Evolutionary conservation across 2,329 filamentous ascomycete genomes (phyloP).

Genomic region (Pseudonectria foliicola): DNA sequence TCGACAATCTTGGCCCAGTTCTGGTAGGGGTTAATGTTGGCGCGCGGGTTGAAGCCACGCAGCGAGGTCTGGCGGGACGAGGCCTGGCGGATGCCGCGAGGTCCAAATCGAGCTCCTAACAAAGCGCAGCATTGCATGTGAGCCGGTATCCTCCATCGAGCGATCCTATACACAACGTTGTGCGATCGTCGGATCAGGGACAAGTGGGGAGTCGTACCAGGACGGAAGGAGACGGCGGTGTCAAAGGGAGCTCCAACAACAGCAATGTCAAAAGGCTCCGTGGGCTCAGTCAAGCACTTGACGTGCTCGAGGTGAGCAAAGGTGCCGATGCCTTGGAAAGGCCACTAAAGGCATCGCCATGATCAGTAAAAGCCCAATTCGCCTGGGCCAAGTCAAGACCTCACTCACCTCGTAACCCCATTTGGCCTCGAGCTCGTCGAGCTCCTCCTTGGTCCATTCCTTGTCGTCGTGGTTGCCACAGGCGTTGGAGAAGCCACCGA

Average conservation of each 20-base stretch:
- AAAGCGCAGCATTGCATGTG: too few species aligned
- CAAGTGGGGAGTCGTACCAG: constrained; percentile 2
- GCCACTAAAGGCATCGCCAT: constrained; percentile 22
- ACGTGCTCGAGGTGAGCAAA: constrained; percentile 65
- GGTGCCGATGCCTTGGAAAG: constrained; percentile 65
- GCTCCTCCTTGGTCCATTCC: constrained; percentile 42
- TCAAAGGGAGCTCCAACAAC: constrained; percentile 69
- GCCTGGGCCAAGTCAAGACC: constrained; percentile 1
- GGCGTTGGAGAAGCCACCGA: constrained; percentile 19
- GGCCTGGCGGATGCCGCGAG: constrained; percentile 77
- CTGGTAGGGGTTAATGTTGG: constrained; percentile 75
- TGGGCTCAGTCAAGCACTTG: constrained; percentile 61
- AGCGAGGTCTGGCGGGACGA: constrained; percentile 74
- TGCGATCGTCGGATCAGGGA: too few species aligned
- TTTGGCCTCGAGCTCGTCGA: constrained; percentile 47
- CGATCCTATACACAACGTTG: too few species aligned
- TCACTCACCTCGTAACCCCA: constrained; percentile 49
- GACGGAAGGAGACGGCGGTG: constrained; percentile 61
- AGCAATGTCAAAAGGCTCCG: constrained; percentile 60
- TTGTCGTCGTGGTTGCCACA: constrained; percentile 29
- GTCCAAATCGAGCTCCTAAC: constrained; percentile 71
- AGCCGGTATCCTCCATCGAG: too few species aligned
- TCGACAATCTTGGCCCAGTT: constrained; percentile 78
- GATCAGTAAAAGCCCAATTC: too few species aligned
- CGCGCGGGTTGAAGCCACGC: constrained; percentile 73